Evolutionary conservation across 2,329 filamentous ascomycete genomes (phyloP).

Genomic region (Colletotrichum endophyticum): DNA sequence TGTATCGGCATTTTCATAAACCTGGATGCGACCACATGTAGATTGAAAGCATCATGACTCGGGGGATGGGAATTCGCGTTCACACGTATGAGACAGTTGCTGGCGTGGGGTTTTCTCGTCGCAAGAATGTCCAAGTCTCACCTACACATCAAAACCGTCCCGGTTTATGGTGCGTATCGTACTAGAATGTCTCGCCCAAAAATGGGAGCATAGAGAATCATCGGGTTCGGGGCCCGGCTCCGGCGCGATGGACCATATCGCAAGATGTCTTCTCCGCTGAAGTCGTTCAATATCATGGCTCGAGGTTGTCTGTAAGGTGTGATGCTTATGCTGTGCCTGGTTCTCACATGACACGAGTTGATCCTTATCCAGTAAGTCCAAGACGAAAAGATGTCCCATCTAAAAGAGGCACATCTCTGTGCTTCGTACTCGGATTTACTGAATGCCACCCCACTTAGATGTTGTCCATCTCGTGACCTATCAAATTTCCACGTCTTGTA

Average conservation of each 20-base stretch:
- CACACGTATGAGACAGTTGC: not conserved
- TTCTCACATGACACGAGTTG: not conserved
- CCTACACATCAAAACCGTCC: not conserved
- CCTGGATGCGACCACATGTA: not conserved
- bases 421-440: not conserved
- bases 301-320: not conserved
- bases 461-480: not conserved
- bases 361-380: too few relatives aligned
- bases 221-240: not conserved
- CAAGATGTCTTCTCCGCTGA: not conserved
- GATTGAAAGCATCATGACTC: not conserved
- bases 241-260: not conserved
- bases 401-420: not conserved
- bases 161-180: not conserved
- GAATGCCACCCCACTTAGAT: not conserved
- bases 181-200: not conserved
- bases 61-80: not conserved
- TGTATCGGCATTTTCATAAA: not conserved
- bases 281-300: not conserved
- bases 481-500: not conserved
- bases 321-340: too few relatives aligned
- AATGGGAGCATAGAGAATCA: not conserved
- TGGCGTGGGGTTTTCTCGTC: not conserved
- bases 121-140: not conserved
- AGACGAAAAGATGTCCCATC: too few relatives aligned